Percentiles rank a stretch among this genome's conserved stretches.
Conservation (phyloP, 2,329 filamentous ascomycete species). For the Coniosporium tulheliwenetii region DNA sequence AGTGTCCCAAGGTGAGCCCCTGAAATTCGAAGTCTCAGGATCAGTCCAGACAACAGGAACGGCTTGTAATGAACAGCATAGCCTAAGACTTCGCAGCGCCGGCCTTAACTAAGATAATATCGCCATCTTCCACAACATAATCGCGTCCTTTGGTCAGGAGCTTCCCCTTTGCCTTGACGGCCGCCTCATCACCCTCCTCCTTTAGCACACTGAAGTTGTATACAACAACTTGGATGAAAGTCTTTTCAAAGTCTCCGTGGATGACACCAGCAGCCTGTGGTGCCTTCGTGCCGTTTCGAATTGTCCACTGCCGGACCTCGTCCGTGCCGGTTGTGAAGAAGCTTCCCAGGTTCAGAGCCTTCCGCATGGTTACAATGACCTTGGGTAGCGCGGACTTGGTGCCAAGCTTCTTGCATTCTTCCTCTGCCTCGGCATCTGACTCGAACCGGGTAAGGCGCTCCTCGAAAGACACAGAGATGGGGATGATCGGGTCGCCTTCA, state of each 20-base stretch:
- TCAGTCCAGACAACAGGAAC: too few relatives aligned
- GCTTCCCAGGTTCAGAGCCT: slow-evolving; percentile 73
- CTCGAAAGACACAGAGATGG: slow-evolving; percentile 84
- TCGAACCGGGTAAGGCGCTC: slow-evolving; percentile 74
- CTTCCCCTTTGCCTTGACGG: slow-evolving; percentile 89
- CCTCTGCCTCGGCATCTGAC: slow-evolving; percentile 58
- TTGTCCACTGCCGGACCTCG: slow-evolving; percentile 97
- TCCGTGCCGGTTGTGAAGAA: slow-evolving; percentile 97
- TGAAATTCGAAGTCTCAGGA: too few relatives aligned
- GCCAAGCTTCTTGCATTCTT: slow-evolving; percentile 79
- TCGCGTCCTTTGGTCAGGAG: slow-evolving; percentile 98
- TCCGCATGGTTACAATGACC: slow-evolving; percentile 84
- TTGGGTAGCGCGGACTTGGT: slow-evolving; percentile 85
- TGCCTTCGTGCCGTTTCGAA: slow-evolving; percentile 91
- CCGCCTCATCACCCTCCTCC: slow-evolving; percentile 76
- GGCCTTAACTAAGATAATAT: slow-evolving; percentile 76
- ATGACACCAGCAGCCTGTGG: slow-evolving; percentile 95
- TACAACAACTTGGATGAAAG: slow-evolving; percentile 90
- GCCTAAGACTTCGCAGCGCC: slow-evolving; percentile 57
- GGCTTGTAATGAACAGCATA: too few relatives aligned
- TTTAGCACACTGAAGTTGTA: slow-evolving; percentile 75
- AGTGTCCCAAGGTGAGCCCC: too few relatives aligned
- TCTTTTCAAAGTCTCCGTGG: slow-evolving; percentile 98
- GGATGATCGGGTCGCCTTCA: slow-evolving; percentile 75
- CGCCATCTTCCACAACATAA: slow-evolving; percentile 76